phyloP scores from a whole-genome alignment of 306 rosid genomes.

The Quercus bicolor region DNA sequence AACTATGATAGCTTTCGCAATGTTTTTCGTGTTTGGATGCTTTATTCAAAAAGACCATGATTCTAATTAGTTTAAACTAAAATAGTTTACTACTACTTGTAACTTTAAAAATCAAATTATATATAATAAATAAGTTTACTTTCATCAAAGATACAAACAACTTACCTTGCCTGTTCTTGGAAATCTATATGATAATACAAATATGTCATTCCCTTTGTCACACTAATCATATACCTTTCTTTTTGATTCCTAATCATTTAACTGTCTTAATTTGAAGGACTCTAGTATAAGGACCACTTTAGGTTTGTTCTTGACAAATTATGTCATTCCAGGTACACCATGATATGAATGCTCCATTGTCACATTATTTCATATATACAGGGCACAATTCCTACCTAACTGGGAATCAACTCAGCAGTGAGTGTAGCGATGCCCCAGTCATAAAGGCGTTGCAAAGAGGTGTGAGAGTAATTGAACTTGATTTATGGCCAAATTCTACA shows the following conservation, averaged over 20 bases:
- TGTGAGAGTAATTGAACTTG: conserved; percentile 81
- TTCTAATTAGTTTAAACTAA: no score
- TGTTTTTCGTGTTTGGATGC: no score
- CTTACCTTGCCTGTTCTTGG: background rate
- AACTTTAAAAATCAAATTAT: no score
- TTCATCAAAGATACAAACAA: background rate
- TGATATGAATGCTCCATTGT: conserved; percentile 83
- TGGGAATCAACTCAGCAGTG: conserved; percentile 95
- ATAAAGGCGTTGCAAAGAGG: conserved; percentile 66
- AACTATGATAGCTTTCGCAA: background rate
- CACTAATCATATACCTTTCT: background rate
- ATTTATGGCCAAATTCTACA: conserved; percentile 84
- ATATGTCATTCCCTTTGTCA: background rate
- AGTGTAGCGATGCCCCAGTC: conserved; percentile 79
- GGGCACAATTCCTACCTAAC: conserved; percentile 97
- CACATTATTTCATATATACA: conserved; percentile 95
- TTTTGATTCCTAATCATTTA: background rate
- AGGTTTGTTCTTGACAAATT: conserved; percentile 25
- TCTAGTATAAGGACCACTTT: background rate
- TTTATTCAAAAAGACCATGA: no score
- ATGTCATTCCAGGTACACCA: conserved; percentile 75
- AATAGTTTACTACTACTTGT: no score
- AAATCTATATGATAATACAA: background rate
- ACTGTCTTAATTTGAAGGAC: background rate
- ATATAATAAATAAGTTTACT: no score